Base-by-base conservation (phyloP, 768 basidiomycete species). In the Naganishia onofrii region DNA sequence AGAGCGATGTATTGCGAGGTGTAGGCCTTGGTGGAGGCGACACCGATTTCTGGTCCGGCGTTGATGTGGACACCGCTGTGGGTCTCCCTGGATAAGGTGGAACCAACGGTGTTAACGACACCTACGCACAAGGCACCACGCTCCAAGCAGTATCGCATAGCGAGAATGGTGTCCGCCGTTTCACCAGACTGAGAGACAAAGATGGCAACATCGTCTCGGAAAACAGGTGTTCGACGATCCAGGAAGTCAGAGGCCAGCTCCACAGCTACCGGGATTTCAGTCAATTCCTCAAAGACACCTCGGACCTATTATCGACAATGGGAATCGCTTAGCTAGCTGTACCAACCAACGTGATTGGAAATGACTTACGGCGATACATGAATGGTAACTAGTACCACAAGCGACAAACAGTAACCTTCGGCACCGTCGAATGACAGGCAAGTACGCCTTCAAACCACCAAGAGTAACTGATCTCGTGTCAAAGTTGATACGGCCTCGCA, bases 51-150 rank as follows among this genome's bases (percentile, higher is more conserved):
- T 19, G 75, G 70, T 29, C 93, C 93, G 76, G 93, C 96, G 78
- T 99, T 99, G 84, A 99, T 97, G 84, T 98, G 96, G 65, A 99
- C 89, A 89, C 96, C 96, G 73, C 93, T 96, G 84, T 99, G 96
- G 2, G 94, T 93, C 83, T 98, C 93, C 78, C 95, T 91, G 52
- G 95, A 97, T 76, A 98, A 87, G 3, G 95, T 97, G 28, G 93
- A 96, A 58, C 96, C 96, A 76, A 99, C 96, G 42, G 93, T 94
- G 84, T 99, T 98, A 81, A 99, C 93, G 63, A 98, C 91, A 84
- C 96, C 96, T 55, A 99, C 87, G 79, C 91, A 94, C 53, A 99
- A 87, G 9, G 96, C 95, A 54, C 96, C 96, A 70, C 96, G 87
- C 80, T 99, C 96, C 77, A 96, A 81, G 82, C 94, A 98, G 84